phyloP scores from a whole-genome alignment of 2,329 filamentous ascomycete species.

The Cordyceps militaris region DNA sequence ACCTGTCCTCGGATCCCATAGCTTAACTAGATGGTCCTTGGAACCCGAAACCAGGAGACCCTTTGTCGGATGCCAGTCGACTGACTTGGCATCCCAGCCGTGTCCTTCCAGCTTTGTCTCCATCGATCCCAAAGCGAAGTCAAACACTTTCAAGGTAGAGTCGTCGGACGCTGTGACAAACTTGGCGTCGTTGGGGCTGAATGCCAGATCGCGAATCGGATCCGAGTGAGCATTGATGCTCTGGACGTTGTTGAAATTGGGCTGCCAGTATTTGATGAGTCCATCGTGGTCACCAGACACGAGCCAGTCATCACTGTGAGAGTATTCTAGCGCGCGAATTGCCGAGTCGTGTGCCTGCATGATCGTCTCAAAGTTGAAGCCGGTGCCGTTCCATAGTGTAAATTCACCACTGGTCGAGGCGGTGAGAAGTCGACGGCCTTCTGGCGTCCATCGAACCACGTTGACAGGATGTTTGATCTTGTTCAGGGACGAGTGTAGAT shows the following conservation, averaged over 20 bases:
- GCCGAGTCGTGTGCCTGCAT: conserved; percentile 95
- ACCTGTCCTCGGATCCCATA: conserved; percentile 93
- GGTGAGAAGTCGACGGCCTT: conserved; percentile 83
- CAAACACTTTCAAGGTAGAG: conserved; percentile 87
- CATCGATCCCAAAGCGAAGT: conserved; percentile 80
- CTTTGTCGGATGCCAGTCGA: conserved; percentile 96
- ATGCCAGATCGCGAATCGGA: conserved; percentile 83
- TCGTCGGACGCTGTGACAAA: conserved; percentile 97
- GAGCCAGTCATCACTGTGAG: conserved; percentile 94
- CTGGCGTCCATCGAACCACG: conserved; percentile 94
- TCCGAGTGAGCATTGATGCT: conserved; percentile 87
- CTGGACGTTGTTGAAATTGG: conserved; percentile 98
- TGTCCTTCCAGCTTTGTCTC: conserved; percentile 86
- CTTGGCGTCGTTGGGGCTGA: conserved; percentile 89
- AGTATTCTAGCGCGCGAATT: conserved; percentile 77
- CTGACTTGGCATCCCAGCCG: conserved; percentile 94
- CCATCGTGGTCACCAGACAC: conserved; percentile 93
- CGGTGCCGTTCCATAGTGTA: conserved; percentile 96
- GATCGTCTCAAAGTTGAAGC: conserved; percentile 98
- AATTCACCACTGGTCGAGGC: conserved; percentile 96
- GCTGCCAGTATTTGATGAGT: conserved; percentile 96
- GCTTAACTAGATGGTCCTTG: conserved; percentile 94
- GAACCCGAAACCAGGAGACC: conserved; percentile 91
- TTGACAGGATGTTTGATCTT: conserved; percentile 98
- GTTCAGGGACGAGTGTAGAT: conserved; percentile 95